phyloP scores from a whole-genome alignment of 2,329 filamentous ascomycete genomes.

The Fonsecaea monophora region DNA sequence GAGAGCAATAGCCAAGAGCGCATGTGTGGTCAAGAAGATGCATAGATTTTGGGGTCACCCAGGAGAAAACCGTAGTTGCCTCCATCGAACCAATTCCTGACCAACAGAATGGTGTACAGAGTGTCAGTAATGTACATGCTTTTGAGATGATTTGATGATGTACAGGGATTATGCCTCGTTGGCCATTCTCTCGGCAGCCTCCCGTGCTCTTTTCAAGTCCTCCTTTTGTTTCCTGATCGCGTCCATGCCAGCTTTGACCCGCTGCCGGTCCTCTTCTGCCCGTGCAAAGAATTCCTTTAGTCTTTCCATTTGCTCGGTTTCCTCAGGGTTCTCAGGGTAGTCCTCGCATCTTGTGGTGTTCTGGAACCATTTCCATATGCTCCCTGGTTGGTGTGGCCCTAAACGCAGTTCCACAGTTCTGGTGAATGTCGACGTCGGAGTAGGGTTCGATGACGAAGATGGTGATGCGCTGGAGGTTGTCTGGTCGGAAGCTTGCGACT shows the following conservation, averaged over 20 bases:
- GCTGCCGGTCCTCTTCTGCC: slow-evolving; percentile 49
- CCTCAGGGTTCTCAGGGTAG: slow-evolving; percentile 46
- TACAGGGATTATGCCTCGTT: slow-evolving; percentile 36
- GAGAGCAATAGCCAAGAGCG: background rate
- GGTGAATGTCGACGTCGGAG: slow-evolving; percentile 46
- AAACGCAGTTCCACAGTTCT: slow-evolving; percentile 39
- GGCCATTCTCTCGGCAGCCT: slow-evolving; percentile 52
- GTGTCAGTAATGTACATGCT: slow-evolving; percentile 20
- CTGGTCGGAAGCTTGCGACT: slow-evolving; percentile 25
- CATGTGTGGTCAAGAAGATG: background rate
- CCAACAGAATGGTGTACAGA: slow-evolving; percentile 2
- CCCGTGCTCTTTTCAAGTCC: slow-evolving; percentile 53
- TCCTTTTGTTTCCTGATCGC: slow-evolving; percentile 54
- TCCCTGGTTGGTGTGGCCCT: slow-evolving; percentile 46
- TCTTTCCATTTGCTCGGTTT: slow-evolving; percentile 45
- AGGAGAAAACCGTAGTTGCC: background rate
- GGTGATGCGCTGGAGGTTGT: slow-evolving; percentile 3
- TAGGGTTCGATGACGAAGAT: slow-evolving; percentile 41
- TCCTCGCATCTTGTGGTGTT: slow-evolving; percentile 50
- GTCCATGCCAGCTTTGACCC: slow-evolving; percentile 50
- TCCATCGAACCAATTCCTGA: background rate
- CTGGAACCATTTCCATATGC: slow-evolving; percentile 54
- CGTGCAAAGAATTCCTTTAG: slow-evolving; percentile 46
- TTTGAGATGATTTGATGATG: slow-evolving; percentile 3
- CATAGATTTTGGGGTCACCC: background rate